phyloP scores from a whole-genome alignment of 148 eudicot genomes.

The Persicaria tinctoria region DNA sequence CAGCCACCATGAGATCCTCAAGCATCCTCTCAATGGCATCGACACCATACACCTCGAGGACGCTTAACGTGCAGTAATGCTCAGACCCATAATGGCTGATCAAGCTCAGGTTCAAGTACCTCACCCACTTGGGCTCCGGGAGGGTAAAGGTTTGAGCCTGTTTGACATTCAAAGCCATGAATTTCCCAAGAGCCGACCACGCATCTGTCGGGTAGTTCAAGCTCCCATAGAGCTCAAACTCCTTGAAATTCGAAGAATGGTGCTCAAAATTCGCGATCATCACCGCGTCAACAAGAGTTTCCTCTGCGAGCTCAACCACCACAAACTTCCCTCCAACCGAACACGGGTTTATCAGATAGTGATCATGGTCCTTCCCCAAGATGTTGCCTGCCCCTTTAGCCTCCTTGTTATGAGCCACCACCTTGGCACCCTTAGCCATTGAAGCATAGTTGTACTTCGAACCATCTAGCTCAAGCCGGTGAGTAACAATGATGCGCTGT shows the following conservation, averaged over 20 bases:
- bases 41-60: constrained; percentile 75
- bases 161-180: constrained; percentile 73
- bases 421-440: constrained; percentile 81
- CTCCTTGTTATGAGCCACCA: constrained; percentile 85
- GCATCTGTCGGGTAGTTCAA: constrained; percentile 65
- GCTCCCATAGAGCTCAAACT: constrained; percentile 68
- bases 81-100: constrained; percentile 77
- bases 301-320: constrained; percentile 78
- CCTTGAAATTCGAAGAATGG: constrained; percentile 84
- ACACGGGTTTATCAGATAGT: constrained; percentile 86
- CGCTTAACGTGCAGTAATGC: constrained; percentile 80
- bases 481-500: constrained; percentile 48
- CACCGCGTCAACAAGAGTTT: constrained; percentile 73
- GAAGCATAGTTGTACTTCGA: constrained; percentile 86
- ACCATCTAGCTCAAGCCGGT: constrained; percentile 88
- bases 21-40: constrained; percentile 95
- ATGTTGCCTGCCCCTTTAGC: constrained; percentile 83
- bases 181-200: constrained; percentile 63
- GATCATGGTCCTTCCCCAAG: constrained; percentile 85
- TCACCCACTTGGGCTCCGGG: constrained; percentile 78
- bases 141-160: constrained; percentile 67
- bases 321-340: constrained; percentile 68
- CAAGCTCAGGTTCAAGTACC: constrained; percentile 65
- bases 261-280: constrained; percentile 89
- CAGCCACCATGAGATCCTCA: constrained; percentile 71